A percentile compares a stretch with the other conserved stretches of the same genome.
These are phyloP conservation scores for Daldinia caldariorum DNA, from an alignment of 495 filamentous ascomycete genomes.

Conservation along the genomic window DNA sequence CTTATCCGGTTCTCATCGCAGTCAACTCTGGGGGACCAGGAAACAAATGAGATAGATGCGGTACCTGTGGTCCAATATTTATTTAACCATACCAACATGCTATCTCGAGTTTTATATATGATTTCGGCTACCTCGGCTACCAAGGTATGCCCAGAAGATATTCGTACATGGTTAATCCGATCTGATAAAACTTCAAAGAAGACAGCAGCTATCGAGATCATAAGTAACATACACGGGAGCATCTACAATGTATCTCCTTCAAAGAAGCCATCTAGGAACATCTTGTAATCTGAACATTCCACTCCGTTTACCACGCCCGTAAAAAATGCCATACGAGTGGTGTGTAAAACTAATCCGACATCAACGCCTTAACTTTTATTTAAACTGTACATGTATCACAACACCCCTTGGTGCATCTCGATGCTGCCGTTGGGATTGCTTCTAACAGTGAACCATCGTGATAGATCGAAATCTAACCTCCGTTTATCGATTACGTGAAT, in stretches of 20 bases:
- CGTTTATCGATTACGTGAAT: constrained; percentile 8
- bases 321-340: constrained; percentile 15
- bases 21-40: not conserved
- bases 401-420: constrained; percentile 2
- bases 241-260: no score
- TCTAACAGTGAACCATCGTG: constrained; percentile 8
- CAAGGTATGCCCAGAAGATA: not conserved
- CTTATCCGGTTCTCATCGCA: not conserved
- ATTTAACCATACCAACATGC: not conserved
- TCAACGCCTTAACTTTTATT: constrained; percentile 16
- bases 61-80: not conserved
- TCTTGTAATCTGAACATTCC: not conserved
- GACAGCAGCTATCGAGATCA: not conserved
- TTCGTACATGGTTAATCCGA: not conserved
- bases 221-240: not conserved
- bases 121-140: not conserved
- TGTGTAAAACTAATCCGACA: constrained; percentile 27
- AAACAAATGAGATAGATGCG: not conserved
- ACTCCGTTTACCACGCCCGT: not conserved
- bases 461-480: constrained; percentile 6
- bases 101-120: not conserved
- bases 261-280: not conserved
- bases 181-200: not conserved
- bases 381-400: constrained; percentile 8
- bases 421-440: not conserved